phyloP scores from a whole-genome alignment of 352 stramenopile genomes.

The Phytophthora palmivora region DNA sequence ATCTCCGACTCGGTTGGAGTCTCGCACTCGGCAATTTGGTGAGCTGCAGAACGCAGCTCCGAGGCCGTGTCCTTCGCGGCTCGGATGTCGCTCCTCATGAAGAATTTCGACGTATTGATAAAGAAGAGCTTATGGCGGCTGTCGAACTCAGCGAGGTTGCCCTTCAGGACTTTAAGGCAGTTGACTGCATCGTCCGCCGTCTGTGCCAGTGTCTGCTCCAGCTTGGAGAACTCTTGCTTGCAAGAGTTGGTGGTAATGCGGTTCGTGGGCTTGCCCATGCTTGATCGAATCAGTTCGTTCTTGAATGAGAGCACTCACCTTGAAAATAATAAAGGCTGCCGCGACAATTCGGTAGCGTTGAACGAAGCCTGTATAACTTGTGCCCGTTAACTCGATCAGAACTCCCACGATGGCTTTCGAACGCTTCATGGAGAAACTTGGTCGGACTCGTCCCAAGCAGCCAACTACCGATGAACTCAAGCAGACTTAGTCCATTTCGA shows the following conservation, averaged over 20 bases:
- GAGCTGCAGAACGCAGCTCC: slow-evolving; percentile 26
- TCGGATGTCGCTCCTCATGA: slow-evolving; percentile 35
- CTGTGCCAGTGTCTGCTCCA: slow-evolving; percentile 27
- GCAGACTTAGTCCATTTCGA: slow-evolving; percentile 32
- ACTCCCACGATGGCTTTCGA: slow-evolving; percentile 18
- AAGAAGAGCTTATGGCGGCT: slow-evolving; percentile 32
- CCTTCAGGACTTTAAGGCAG: slow-evolving; percentile 34
- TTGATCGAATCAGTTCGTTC: slow-evolving; percentile 8
- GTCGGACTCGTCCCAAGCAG: slow-evolving; percentile 4
- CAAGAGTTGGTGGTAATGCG: slow-evolving; percentile 2
- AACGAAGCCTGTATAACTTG: too few relatives aligned
- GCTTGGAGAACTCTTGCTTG: slow-evolving; percentile 34
- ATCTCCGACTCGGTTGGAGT: slow-evolving; percentile 29
- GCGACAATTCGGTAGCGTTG: neutral
- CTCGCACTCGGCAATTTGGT: slow-evolving; percentile 29
- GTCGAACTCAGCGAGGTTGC: slow-evolving; percentile 36
- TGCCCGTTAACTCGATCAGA: neutral
- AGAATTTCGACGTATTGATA: slow-evolving; percentile 29
- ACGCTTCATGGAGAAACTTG: too few relatives aligned
- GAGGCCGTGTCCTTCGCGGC: slow-evolving; percentile 21
- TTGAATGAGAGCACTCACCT: too few relatives aligned
- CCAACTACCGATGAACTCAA: neutral
- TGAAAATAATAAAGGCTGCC: slow-evolving; percentile 26
- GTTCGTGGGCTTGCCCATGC: slow-evolving; percentile 23
- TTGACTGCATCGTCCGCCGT: slow-evolving; percentile 25